These are phyloP conservation scores for Agastache rugosa DNA, from an alignment of 257 asterid species.

Conservation along the genomic window DNA sequence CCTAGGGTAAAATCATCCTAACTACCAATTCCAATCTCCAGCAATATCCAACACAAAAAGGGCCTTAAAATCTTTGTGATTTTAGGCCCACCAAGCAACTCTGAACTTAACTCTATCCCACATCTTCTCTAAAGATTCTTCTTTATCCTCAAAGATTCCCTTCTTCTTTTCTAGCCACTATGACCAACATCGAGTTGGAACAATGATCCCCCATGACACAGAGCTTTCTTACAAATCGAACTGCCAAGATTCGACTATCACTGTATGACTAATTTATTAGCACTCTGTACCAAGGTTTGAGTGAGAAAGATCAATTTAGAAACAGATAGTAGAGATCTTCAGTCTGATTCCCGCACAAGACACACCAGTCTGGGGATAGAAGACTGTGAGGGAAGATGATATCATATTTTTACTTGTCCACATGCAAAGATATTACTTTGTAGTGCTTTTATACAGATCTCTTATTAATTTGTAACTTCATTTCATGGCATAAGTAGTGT, in stretches of 20 bases:
- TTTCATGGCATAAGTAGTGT: slow-evolving; percentile 26
- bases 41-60: background rate
- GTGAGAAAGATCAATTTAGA: background rate
- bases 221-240: background rate
- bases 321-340: background rate
- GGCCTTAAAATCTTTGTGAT: background rate
- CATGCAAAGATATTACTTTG: slow-evolving; percentile 16
- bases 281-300: background rate
- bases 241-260: background rate
- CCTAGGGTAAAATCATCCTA: too few species aligned
- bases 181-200: background rate
- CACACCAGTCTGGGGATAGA: background rate
- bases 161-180: background rate
- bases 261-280: background rate
- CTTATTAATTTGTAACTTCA: background rate
- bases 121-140: background rate
- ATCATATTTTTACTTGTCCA: background rate
- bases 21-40: background rate
- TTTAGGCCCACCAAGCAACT: background rate
- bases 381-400: slow-evolving; percentile 16
- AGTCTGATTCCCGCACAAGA: background rate
- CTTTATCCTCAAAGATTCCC: background rate
- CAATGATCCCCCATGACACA: background rate
- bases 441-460: background rate
- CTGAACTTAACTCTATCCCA: background rate